These are phyloP conservation scores for Saccharomycopsis babjevae DNA, from an alignment of 805 yeast genomes.

Conservation along the genomic window DNA sequence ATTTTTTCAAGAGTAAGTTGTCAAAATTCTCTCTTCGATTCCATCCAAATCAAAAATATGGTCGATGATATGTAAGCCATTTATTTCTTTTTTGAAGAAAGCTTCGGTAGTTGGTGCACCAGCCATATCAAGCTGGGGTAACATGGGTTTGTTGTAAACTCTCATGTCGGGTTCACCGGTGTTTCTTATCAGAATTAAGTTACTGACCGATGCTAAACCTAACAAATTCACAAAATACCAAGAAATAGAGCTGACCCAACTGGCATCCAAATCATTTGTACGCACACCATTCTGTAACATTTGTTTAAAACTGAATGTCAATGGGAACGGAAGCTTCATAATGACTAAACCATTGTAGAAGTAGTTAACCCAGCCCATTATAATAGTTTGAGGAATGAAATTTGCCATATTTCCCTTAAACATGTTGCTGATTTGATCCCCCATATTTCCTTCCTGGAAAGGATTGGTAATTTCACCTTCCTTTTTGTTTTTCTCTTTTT, in stretches of 20 bases:
- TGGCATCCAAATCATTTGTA: constrained; percentile 75
- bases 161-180: constrained; percentile 36
- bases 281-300: constrained; percentile 85
- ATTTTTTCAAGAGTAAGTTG: constrained; percentile 2
- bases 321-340: constrained; percentile 83
- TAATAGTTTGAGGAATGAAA: constrained; percentile 82
- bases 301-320: constrained; percentile 79
- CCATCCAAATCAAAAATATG: constrained; percentile 48
- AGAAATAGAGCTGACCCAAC: constrained; percentile 89
- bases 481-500: constrained; percentile 25
- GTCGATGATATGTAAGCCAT: constrained; percentile 54
- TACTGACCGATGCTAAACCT: constrained; percentile 73
- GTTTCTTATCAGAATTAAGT: constrained; percentile 50
- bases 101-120: constrained; percentile 56
- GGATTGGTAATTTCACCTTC: constrained; percentile 38
- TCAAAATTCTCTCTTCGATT: constrained; percentile 49
- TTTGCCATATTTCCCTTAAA: constrained; percentile 74
- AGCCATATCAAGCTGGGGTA: constrained; percentile 33
- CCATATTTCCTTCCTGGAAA: constrained; percentile 56
- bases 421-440: constrained; percentile 67
- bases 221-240: constrained; percentile 89
- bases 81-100: constrained; percentile 59
- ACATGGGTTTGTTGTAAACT: constrained; percentile 23
- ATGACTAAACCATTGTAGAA: constrained; percentile 88
- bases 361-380: constrained; percentile 93